Base-by-base conservation (phyloP, 164 flowering plant species). In the Houttuynia cordata region DNA sequence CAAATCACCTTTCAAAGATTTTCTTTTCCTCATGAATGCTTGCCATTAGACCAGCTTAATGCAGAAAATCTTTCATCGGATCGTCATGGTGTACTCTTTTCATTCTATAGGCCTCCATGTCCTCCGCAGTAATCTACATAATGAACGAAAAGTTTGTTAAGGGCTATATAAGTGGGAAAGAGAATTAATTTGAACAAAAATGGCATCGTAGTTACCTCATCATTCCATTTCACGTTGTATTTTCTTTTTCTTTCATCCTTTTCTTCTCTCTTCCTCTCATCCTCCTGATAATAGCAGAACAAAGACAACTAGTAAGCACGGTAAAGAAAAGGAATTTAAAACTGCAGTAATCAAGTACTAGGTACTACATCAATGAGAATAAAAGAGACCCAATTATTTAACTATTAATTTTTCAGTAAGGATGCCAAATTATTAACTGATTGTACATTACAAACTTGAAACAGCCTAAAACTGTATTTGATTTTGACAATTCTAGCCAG, bases 161-260 rank as follows among this genome's bases (percentile, higher is more conserved):
- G 49, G 49, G 49, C 17, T 0, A 17, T 3, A 12, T 17, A 45
- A 45, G 12, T 8, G 17, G 49, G 2, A 45, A 45, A 45, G 12
- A 12, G n/a, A 17, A 45, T 12, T 8, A 45, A 45, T 17, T 45
- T 45, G 14, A 10, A 45, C 17, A 45, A 30, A 6, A 30, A 30
- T 41, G 42, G 25, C 12, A 15, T 19, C 55, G n/a, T 25, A 1
- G 61, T 24, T 78, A 85, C 96, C 81, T 87, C 91, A 62, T 87
- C 86, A 63, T 83, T 81, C 83, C 85, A 83, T 53, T 65, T 79
- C 3, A 91, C 96, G 55, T 88, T 89, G 67, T 85, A 92, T 55
- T 87, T 89, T 8, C 96, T 78, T 61, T 89, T 92, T 66, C 96
- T 72, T 72, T 92, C 96, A 74, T 87, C 93, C 61, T 74, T 79